Conservation (phyloP, 306 rosid species). For the Alnus glutinosa region DNA sequence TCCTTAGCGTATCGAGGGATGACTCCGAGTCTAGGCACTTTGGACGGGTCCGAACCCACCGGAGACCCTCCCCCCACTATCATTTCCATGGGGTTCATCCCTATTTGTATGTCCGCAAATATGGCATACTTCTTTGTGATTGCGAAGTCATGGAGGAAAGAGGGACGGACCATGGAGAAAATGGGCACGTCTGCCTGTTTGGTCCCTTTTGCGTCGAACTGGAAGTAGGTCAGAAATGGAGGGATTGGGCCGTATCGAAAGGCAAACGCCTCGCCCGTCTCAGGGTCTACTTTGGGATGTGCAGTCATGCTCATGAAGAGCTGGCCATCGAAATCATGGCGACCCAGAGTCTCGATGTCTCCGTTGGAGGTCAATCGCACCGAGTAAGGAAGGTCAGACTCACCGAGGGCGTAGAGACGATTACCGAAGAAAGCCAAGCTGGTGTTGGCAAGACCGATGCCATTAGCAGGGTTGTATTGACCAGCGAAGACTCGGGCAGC, state of each 20-base stretch:
- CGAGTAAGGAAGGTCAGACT: constrained; percentile 76
- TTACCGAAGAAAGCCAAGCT: constrained; percentile 63
- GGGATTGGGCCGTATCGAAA: constrained; percentile 76
- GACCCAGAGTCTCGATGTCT: constrained; percentile 59
- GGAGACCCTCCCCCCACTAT: constrained; percentile 62
- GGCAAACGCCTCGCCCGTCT: constrained; percentile 72
- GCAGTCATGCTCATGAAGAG: constrained; percentile 78
- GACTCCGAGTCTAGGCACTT: constrained; percentile 60
- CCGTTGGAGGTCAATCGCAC: constrained; percentile 41
- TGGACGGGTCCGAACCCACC: constrained; percentile 57
- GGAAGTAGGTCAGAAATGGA: constrained; percentile 76
- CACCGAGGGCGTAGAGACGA: constrained; percentile 70
- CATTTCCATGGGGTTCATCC: constrained; percentile 74
- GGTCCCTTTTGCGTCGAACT: constrained; percentile 45
- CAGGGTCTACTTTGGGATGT: constrained; percentile 73
- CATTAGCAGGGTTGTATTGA: constrained; percentile 60
- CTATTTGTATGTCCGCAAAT: constrained; percentile 72
- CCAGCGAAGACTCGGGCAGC: constrained; percentile 63
- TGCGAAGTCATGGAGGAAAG: constrained; percentile 82
- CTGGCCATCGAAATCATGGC: constrained; percentile 68
- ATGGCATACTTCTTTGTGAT: constrained; percentile 68
- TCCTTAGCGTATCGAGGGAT: constrained; percentile 65
- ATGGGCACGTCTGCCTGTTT: constrained; percentile 71
- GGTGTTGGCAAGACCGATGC: constrained; percentile 85
- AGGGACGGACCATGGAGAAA: constrained; percentile 68